A percentile compares a stretch with the other conserved stretches of the same genome.
These are phyloP conservation scores for Neurospora africana DNA, from an alignment of 495 filamentous ascomycete genomes.

Conservation along the genomic window DNA sequence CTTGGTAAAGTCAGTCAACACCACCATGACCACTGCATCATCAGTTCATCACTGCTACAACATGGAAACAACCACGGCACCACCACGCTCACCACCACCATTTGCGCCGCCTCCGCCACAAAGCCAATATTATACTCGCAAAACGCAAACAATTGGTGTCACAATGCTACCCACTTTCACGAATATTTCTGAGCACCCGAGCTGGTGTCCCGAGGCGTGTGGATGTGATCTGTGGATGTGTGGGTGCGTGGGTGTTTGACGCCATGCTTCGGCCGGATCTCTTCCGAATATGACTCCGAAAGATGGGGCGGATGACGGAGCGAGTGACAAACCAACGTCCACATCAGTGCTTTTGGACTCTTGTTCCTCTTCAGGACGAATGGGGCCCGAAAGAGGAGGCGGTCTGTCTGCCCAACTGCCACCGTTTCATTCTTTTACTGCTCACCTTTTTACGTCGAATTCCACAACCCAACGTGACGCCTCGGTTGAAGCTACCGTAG, in stretches of 20 bases:
- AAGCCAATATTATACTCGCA: not conserved
- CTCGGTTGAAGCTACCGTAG: not conserved
- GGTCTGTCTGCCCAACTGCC: not conserved
- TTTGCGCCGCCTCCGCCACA: not conserved
- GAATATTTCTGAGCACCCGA: not conserved
- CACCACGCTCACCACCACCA: not conserved
- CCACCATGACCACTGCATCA: not conserved
- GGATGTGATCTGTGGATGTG: not conserved
- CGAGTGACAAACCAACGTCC: not conserved
- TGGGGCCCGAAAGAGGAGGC: not conserved
- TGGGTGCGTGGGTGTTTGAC: not conserved
- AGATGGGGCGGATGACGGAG: not conserved
- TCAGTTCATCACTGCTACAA: not conserved
- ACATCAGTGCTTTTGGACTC: not conserved
- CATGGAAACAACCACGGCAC: not conserved
- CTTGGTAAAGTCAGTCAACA: not conserved
- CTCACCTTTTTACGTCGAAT: not conserved
- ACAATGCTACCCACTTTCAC: not conserved
- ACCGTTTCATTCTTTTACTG: not conserved
- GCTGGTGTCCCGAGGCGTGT: not conserved
- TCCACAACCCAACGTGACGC: not conserved
- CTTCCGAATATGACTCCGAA: not conserved
- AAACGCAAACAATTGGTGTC: not conserved
- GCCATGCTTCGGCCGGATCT: not conserved
- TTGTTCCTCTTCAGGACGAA: not conserved